phyloP scores from a whole-genome alignment of 495 filamentous ascomycete genomes.

The Trichoderma erinaceum region DNA sequence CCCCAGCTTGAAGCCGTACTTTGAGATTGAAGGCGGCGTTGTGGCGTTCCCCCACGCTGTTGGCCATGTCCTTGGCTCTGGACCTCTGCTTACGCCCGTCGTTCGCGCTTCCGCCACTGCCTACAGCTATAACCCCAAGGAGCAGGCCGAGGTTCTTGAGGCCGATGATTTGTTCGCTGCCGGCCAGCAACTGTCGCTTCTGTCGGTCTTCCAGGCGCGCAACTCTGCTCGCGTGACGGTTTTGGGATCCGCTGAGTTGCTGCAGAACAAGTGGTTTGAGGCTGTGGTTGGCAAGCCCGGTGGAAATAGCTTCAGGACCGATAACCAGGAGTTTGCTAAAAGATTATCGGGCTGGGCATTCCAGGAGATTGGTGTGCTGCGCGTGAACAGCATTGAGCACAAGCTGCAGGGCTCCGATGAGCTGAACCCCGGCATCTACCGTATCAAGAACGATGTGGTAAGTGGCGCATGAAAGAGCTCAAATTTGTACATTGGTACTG shows the following conservation, averaged over 20 bases:
- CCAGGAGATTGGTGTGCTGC: conserved; percentile 84
- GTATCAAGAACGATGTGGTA: conserved; percentile 96
- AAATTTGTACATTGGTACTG: conserved; percentile 6
- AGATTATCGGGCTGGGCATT: conserved; percentile 85
- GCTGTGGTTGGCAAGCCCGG: conserved; percentile 63
- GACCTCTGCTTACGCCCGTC: conserved; percentile 71
- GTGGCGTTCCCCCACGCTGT: conserved; percentile 76
- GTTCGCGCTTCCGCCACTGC: conserved; percentile 73
- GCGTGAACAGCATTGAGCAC: conserved; percentile 78
- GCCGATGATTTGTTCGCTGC: conserved; percentile 67
- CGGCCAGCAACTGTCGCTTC: conserved; percentile 73
- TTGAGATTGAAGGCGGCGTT: conserved; percentile 51
- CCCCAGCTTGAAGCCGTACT: conserved; percentile 70
- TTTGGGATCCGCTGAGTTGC: conserved; percentile 76
- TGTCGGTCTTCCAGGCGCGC: conserved; percentile 79
- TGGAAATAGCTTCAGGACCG: conserved; percentile 50
- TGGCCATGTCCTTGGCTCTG: conserved; percentile 73
- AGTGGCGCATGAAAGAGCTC: conserved; percentile 30
- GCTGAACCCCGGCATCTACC: conserved; percentile 82
- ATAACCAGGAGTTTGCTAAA: conserved; percentile 81
- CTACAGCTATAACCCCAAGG: conserved; percentile 93
- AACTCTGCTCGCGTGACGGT: conserved; percentile 90
- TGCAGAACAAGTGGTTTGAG: conserved; percentile 87
- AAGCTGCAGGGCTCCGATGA: conserved; percentile 54
- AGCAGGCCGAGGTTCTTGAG: conserved; percentile 60